These are phyloP conservation scores for Ceratocystis cacaofunesta DNA, from an alignment of 2,329 filamentous ascomycete genomes.

Conservation along the genomic window DNA sequence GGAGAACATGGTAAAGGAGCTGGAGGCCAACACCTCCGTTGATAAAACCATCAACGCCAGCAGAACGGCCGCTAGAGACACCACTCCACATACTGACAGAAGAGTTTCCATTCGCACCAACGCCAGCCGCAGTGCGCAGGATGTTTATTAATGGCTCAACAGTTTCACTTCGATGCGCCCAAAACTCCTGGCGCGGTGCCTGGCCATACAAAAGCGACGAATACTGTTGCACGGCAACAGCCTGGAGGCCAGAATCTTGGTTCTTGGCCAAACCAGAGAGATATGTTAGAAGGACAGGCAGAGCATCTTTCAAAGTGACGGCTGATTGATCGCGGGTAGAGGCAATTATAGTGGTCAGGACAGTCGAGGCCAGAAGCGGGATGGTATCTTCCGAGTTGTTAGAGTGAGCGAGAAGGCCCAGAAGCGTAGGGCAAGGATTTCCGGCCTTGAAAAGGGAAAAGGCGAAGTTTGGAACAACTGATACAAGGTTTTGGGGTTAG, in stretches of 20 bases:
- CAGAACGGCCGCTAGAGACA: conserved; percentile 36
- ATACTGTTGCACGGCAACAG: conserved; percentile 87
- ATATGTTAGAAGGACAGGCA: conserved; percentile 74
- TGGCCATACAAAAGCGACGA: conserved; percentile 67
- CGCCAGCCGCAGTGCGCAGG: conserved; percentile 61
- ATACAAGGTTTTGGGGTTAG: background rate
- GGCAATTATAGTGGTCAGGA: conserved; percentile 65
- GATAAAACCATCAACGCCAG: conserved; percentile 46
- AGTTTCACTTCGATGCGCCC: conserved; percentile 79
- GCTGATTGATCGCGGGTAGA: conserved; percentile 46
- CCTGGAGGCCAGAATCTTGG: conserved; percentile 77
- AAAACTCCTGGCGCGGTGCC: conserved; percentile 68
- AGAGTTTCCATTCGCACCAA: conserved; percentile 48
- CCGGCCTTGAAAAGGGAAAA: conserved; percentile 59
- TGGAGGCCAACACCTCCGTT: conserved; percentile 83
- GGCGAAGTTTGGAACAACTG: conserved; percentile 67
- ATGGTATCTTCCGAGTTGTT: conserved; percentile 64
- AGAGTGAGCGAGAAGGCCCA: conserved; percentile 69
- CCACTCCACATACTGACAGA: conserved; percentile 48
- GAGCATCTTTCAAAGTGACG: conserved; percentile 57
- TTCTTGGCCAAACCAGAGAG: conserved; percentile 71
- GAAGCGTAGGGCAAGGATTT: conserved; percentile 67
- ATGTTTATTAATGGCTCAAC: conserved; percentile 70
- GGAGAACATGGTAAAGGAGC: conserved; percentile 80
- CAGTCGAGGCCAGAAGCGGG: conserved; percentile 75